Conservation (phyloP, 73 alveolate genomes). For the Blepharisma japonicum region DNA sequence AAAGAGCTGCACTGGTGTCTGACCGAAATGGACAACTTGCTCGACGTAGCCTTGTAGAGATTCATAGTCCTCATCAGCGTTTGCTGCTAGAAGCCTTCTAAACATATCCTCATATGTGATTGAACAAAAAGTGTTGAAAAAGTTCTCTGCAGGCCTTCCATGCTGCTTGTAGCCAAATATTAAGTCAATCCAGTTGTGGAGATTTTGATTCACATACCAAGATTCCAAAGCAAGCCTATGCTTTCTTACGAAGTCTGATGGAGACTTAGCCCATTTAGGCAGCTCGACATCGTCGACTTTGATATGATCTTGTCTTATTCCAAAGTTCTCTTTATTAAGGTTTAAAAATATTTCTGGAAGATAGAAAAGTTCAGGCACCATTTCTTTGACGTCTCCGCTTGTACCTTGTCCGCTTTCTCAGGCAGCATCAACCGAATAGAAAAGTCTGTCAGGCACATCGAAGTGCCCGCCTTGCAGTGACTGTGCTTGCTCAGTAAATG, state of each 20-base stretch:
- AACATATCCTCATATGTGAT: slow-evolving; percentile 80
- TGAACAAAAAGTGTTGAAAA: slow-evolving; percentile 61
- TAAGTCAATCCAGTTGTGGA: slow-evolving; percentile 80
- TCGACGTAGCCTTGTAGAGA: slow-evolving; percentile 3
- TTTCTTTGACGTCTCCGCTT: slow-evolving; percentile 94
- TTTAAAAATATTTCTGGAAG: slow-evolving; percentile 87
- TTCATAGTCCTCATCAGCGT: background rate
- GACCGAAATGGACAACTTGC: slow-evolving; percentile 27
- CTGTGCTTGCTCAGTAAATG: slow-evolving; percentile 88
- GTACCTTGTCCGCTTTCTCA: slow-evolving; percentile 74
- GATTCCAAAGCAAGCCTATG: slow-evolving; percentile 80
- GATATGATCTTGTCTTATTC: slow-evolving; percentile 72
- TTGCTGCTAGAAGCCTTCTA: background rate
- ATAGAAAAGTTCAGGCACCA: slow-evolving; percentile 93
- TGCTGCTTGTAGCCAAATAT: slow-evolving; percentile 87
- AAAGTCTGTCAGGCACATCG: slow-evolving; percentile 91
- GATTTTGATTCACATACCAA: slow-evolving; percentile 54
- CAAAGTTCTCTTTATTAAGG: slow-evolving; percentile 60
- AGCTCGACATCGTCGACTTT: slow-evolving; percentile 76
- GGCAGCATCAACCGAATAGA: slow-evolving; percentile 76
- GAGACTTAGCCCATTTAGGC: slow-evolving; percentile 82
- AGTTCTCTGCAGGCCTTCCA: slow-evolving; percentile 83
- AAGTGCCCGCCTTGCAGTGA: slow-evolving; percentile 82
- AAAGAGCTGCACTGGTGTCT: slow-evolving; percentile 28
- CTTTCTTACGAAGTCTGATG: slow-evolving; percentile 56